A percentile compares a stretch with the other conserved stretches of the same genome.
These are phyloP conservation scores for Cicer bijugum DNA, from an alignment of 306 rosid species.

Conservation along the genomic window DNA sequence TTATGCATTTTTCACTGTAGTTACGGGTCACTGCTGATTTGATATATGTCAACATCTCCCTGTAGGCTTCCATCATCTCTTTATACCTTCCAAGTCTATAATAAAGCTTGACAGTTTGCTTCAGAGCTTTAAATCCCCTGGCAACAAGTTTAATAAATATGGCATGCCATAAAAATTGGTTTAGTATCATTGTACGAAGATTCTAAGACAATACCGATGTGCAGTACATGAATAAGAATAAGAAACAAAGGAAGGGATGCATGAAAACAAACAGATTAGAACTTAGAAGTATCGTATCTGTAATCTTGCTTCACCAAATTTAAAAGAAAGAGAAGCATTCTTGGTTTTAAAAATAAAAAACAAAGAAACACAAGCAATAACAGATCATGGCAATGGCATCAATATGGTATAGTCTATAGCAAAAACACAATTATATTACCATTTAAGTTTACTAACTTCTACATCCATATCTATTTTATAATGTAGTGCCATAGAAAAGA, in stretches of 20 bases:
- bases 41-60: constrained; percentile 98
- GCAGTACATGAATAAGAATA: constrained; percentile 12
- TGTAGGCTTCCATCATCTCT: constrained; percentile 95
- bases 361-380: neutral
- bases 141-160: constrained; percentile 38
- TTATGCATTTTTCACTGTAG: constrained; percentile 96
- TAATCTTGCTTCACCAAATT: constrained; percentile 31
- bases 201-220: constrained; percentile 21
- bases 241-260: constrained; percentile 14
- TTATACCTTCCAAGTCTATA: constrained; percentile 88
- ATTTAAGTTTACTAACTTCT: neutral
- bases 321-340: constrained; percentile 26
- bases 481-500: constrained; percentile 32
- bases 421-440: neutral
- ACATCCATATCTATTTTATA: constrained; percentile 13
- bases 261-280: constrained; percentile 21
- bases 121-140: constrained; percentile 98
- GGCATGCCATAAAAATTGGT: neutral
- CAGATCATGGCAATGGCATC: constrained; percentile 20
- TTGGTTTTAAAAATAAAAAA: neutral
- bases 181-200: constrained; percentile 23
- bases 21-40: constrained; percentile 94
- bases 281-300: constrained; percentile 19
- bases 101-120: constrained; percentile 95
- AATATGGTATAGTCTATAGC: constrained; percentile 29